phyloP scores from a whole-genome alignment of 2,329 filamentous ascomycete species.

The Colletotrichum sp. region DNA sequence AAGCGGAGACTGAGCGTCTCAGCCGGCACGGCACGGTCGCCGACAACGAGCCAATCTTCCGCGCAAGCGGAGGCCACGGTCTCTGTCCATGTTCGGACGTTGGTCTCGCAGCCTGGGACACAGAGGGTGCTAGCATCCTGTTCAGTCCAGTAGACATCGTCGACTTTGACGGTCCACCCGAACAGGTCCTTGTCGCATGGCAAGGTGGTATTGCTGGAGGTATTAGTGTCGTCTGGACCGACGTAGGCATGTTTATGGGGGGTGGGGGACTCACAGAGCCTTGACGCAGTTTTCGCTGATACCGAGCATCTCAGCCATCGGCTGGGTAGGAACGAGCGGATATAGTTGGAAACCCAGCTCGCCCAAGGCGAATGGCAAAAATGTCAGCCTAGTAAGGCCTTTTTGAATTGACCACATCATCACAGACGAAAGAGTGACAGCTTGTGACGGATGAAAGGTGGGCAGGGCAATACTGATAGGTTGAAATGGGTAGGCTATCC shows the following conservation, averaged over 20 bases:
- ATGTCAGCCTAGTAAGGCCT: not conserved
- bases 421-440: not conserved
- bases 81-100: not conserved
- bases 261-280: not conserved
- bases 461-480: not conserved
- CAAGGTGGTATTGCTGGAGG: not conserved
- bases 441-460: not conserved
- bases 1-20: constrained; percentile 9
- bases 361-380: not conserved
- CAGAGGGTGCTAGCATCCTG: not conserved
- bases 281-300: not conserved
- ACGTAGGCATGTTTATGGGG: not conserved
- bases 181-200: constrained; percentile 4
- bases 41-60: not conserved
- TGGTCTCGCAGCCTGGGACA: not conserved
- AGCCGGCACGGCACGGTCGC: constrained; percentile 2
- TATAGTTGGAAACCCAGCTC: not conserved
- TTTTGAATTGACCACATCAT: not conserved
- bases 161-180: not conserved
- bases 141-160: constrained; percentile 5
- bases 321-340: not conserved
- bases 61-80: not conserved
- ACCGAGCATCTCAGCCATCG: not conserved
- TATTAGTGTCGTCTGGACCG: not conserved
- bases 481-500: not conserved